A percentile compares a stretch with the other conserved stretches of the same genome.
These are phyloP conservation scores for Coemansia sp. DNA, from an alignment of 192 early-diverging fungal genomes.

Conservation along the genomic window DNA sequence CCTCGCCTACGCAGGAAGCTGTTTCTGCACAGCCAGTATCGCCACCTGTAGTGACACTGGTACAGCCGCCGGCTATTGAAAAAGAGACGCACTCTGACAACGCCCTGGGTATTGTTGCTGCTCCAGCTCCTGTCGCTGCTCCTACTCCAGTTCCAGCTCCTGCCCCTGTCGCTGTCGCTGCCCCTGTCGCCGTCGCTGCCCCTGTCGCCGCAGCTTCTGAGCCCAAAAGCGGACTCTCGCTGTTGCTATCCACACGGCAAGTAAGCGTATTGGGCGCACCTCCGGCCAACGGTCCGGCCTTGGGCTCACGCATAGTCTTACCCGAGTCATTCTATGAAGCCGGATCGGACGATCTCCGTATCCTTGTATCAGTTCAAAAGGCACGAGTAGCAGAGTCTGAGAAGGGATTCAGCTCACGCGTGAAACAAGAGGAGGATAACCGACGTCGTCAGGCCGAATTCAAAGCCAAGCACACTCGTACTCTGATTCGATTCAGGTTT, in stretches of 20 bases:
- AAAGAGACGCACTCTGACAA: slow-evolving; percentile 1
- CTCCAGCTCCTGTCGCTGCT: neutral
- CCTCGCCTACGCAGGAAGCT: neutral
- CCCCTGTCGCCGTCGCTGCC: no score
- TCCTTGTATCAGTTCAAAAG: slow-evolving; percentile 64
- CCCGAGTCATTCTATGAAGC: slow-evolving; percentile 90
- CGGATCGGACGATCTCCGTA: slow-evolving; percentile 68
- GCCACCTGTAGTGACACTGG: neutral
- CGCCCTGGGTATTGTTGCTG: neutral
- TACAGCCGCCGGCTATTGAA: neutral
- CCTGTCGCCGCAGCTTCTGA: neutral
- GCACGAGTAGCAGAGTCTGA: slow-evolving; percentile 64
- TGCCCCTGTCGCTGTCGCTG: neutral
- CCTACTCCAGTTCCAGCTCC: no score
- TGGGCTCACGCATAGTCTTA: slow-evolving; percentile 62
- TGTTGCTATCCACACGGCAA: slow-evolving; percentile 16
- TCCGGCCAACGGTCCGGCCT: slow-evolving; percentile 28
- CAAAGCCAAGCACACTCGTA: slow-evolving; percentile 38
- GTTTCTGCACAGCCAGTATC: neutral
- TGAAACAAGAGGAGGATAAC: slow-evolving; percentile 75
- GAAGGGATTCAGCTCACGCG: slow-evolving; percentile 76
- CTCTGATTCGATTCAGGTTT: slow-evolving; percentile 82
- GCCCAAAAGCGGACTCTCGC: neutral
- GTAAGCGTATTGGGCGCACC: slow-evolving; percentile 62
- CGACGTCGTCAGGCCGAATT: slow-evolving; percentile 47